Percentiles rank a stretch among this genome's conserved stretches.
Evolutionary conservation across 108 stramenopile genomes (phyloP).

Genomic region (Nannochloropsis gaditana): DNA sequence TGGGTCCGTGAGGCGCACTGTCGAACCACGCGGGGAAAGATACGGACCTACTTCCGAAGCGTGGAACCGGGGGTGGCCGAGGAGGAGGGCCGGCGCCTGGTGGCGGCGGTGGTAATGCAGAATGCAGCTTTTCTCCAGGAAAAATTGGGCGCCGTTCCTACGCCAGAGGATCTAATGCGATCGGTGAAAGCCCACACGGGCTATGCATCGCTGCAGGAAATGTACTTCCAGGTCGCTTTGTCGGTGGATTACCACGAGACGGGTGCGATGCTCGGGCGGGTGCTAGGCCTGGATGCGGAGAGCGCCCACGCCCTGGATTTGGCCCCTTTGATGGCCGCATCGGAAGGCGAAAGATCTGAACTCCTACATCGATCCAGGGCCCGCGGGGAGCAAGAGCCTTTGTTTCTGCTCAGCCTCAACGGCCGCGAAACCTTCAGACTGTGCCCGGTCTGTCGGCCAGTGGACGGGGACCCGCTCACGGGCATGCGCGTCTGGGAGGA

Average conservation of each 20-base stretch:
- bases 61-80: neutral
- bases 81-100: neutral
- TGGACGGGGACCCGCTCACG: neutral
- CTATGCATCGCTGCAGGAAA: neutral
- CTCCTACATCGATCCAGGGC: neutral
- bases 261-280: neutral
- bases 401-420: neutral
- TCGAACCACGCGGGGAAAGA: constrained; percentile 1
- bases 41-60: neutral
- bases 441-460: neutral
- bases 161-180: neutral
- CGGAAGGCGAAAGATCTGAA: neutral
- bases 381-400: neutral
- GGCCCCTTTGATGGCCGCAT: neutral
- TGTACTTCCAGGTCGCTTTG: neutral
- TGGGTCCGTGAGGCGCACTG: neutral
- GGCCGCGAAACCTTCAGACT: neutral
- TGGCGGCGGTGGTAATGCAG: neutral
- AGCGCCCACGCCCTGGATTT: constrained; percentile 9
- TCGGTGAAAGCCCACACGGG: neutral
- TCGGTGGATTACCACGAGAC: neutral
- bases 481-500: constrained; percentile 1
- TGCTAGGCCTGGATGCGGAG: neutral
- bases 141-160: neutral
- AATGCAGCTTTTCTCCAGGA: neutral